Conservation (phyloP, 352 stramenopile genomes). For the Globisporangium takayamanum region DNA sequence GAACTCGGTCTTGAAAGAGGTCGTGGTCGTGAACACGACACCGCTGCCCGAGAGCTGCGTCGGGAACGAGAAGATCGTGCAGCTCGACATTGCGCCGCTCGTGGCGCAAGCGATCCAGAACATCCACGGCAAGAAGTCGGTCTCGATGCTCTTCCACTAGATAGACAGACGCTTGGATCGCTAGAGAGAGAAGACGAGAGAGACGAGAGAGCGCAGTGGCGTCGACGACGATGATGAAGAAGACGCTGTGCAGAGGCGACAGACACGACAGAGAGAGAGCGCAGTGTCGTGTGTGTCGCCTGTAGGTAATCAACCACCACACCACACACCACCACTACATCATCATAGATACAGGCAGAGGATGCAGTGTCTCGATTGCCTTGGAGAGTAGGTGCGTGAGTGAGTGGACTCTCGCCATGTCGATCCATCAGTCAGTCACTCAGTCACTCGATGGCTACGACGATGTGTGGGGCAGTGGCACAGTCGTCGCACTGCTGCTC, state of each 20-base stretch:
- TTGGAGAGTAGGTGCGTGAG: no score
- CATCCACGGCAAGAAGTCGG: constrained; percentile 99
- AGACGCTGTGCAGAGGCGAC: background rate
- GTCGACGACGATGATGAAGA: background rate
- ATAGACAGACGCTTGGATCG: background rate
- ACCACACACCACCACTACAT: no score
- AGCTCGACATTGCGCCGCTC: constrained; percentile 97
- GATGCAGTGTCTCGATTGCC: no score
- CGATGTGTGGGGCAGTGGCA: no score
- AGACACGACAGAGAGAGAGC: background rate
- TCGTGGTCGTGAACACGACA: constrained; percentile 89
- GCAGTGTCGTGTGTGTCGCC: background rate
- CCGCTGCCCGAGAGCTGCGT: constrained; percentile 79
- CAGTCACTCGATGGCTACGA: no score
- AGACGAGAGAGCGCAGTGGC: background rate
- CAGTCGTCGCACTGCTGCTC: background rate
- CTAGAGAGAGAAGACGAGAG: background rate
- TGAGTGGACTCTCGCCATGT: no score
- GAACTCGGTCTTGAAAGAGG: constrained; percentile 87
- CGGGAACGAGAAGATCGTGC: constrained; percentile 97
- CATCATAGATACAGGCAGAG: no score
- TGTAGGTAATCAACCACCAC: background rate
- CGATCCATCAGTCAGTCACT: no score
- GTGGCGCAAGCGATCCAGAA: constrained; percentile 99
- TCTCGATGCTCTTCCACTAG: constrained; percentile 99